Conservation (phyloP, 257 asterid genomes). For the Sherardia arvensis region DNA sequence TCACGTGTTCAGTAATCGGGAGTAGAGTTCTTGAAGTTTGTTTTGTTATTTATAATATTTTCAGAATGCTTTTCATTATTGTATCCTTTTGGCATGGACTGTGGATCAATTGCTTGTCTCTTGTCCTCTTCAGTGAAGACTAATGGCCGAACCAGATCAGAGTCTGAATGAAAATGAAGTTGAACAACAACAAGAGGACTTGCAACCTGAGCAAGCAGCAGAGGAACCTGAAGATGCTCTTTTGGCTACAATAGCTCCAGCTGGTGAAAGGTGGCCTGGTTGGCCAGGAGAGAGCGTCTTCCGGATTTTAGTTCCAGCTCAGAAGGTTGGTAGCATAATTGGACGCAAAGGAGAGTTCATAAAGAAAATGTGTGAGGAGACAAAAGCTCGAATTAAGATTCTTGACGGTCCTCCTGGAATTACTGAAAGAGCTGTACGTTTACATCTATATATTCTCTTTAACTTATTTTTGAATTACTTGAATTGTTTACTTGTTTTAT, state of each 20-base stretch:
- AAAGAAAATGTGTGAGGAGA: conserved; percentile 87
- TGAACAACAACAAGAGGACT: conserved; percentile 16
- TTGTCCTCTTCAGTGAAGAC: conserved; percentile 15
- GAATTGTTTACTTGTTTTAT: neutral
- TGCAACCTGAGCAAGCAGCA: conserved; percentile 32
- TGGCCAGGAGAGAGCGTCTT: conserved; percentile 98
- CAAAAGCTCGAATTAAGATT: conserved; percentile 93
- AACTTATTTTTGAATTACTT: no score
- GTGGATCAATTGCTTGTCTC: neutral
- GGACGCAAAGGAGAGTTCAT: conserved; percentile 98
- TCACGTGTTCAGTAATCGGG: no score
- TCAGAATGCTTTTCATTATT: no score
- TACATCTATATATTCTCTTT: conserved; percentile 6
- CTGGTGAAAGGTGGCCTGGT: conserved; percentile 88
- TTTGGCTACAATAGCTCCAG: conserved; percentile 31
- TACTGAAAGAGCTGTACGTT: conserved; percentile 91
- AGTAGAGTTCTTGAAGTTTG: neutral
- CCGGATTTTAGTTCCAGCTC: conserved; percentile 91
- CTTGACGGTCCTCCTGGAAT: conserved; percentile 98
- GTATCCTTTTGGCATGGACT: neutral
- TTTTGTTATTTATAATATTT: no score
- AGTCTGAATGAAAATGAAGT: conserved; percentile 19
- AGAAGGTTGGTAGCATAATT: conserved; percentile 93
- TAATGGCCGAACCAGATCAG: conserved; percentile 52
- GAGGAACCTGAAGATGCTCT: conserved; percentile 31